A percentile compares a stretch with the other conserved stretches of the same genome.
These are phyloP conservation scores for Eurotiales sp. DNA, from an alignment of 2,329 filamentous ascomycete species.

Conservation along the genomic window DNA sequence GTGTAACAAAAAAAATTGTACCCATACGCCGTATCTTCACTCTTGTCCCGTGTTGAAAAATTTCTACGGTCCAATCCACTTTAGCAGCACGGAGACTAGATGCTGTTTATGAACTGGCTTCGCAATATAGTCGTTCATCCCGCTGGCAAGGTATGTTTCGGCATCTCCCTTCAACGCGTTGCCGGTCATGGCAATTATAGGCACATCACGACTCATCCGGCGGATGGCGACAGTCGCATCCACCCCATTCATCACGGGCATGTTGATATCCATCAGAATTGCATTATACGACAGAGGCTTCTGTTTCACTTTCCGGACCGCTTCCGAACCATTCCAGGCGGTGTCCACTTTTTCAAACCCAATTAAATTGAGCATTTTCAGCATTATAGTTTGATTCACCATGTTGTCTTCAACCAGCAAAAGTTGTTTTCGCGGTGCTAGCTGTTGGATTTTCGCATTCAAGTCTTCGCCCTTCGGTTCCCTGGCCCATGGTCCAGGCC, in stretches of 20 bases:
- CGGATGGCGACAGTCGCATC: slow-evolving; percentile 44
- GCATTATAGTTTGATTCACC: slow-evolving; percentile 41
- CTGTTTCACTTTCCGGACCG: slow-evolving; percentile 40
- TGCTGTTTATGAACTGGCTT: slow-evolving; percentile 53
- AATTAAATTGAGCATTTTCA: slow-evolving; percentile 35
- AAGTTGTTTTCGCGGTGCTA: slow-evolving; percentile 40
- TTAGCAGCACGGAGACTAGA: slow-evolving; percentile 43
- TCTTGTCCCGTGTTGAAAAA: neutral
- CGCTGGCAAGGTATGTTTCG: slow-evolving; percentile 51
- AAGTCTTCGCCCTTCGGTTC: slow-evolving; percentile 19
- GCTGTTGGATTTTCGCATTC: slow-evolving; percentile 25
- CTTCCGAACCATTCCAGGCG: slow-evolving; percentile 43
- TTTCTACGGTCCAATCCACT: slow-evolving; percentile 30
- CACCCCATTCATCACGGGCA: slow-evolving; percentile 47
- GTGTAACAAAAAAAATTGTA: neutral
- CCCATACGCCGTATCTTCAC: neutral
- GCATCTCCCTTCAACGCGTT: slow-evolving; percentile 55
- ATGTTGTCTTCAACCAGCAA: slow-evolving; percentile 43
- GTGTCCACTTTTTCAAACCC: slow-evolving; percentile 42
- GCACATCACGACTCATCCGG: slow-evolving; percentile 34
- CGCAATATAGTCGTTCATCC: slow-evolving; percentile 55
- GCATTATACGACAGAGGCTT: slow-evolving; percentile 42
- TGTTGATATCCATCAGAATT: slow-evolving; percentile 48
- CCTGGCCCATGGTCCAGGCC: slow-evolving; percentile 26
- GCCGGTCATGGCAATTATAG: slow-evolving; percentile 55